Percentiles rank a stretch among this genome's conserved stretches.
Evolutionary conservation across 2,329 filamentous ascomycete species (phyloP).

Genomic region (Neoarthrinium moseri): DNA sequence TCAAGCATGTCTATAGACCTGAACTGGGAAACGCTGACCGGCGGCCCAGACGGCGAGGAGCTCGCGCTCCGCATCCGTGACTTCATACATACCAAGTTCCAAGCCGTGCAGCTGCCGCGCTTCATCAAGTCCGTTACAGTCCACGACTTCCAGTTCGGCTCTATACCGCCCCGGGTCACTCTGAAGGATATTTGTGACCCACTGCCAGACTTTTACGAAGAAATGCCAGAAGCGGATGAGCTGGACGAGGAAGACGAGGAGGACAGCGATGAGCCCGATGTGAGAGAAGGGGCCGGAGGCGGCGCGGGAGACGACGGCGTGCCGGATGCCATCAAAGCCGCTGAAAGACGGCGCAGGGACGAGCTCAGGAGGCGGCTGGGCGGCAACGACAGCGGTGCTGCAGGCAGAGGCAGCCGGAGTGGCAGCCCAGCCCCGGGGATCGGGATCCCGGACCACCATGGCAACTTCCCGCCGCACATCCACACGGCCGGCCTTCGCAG

Average conservation of each 20-base stretch:
- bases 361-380: constrained; percentile 28
- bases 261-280: constrained; percentile 33
- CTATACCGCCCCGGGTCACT: constrained; percentile 77
- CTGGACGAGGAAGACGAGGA: constrained; percentile 52
- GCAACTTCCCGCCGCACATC: constrained; percentile 36
- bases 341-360: constrained; percentile 30
- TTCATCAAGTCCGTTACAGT: constrained; percentile 97
- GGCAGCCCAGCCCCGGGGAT: constrained; percentile 16
- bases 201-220: constrained; percentile 93
- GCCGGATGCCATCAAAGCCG: constrained; percentile 31
- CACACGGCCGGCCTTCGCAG: constrained; percentile 33
- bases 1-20: constrained; percentile 98
- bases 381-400: constrained; percentile 5
- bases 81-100: constrained; percentile 95
- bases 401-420: constrained; percentile 12
- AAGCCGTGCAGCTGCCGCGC: constrained; percentile 83
- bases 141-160: constrained; percentile 90
- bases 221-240: constrained; percentile 64
- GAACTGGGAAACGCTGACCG: constrained; percentile 91
- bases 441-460: constrained; percentile 18
- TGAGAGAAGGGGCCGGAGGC: constrained; percentile 5
- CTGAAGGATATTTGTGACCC: constrained; percentile 98
- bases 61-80: constrained; percentile 84
- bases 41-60: constrained; percentile 80
- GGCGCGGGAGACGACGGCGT: constrained; percentile 19